These are phyloP conservation scores for Dicorynia guianensis DNA, from an alignment of 306 rosid genomes.

Conservation along the genomic window DNA sequence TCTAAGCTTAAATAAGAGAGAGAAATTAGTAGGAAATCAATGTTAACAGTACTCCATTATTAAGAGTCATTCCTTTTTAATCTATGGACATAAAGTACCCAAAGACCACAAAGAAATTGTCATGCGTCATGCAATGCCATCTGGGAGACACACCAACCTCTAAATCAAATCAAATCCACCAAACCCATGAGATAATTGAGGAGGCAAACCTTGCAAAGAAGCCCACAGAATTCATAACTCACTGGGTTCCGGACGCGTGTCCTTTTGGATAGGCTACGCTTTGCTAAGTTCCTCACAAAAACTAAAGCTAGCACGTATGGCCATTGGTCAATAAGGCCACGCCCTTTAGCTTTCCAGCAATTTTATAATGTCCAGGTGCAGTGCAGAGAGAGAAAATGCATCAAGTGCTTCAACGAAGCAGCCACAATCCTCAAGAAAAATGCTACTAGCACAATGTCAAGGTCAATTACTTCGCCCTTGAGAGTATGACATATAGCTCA, in stretches of 20 bases:
- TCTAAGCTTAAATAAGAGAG: too few relatives aligned
- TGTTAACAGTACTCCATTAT: too few relatives aligned
- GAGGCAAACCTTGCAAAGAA: background rate
- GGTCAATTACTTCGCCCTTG: too few relatives aligned
- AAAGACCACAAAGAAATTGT: background rate
- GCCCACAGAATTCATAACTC: conserved; percentile 28
- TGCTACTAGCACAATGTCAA: too few relatives aligned
- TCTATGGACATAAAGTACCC: too few relatives aligned
- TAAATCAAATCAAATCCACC: background rate
- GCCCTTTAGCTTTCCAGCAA: background rate
- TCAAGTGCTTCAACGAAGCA: too few relatives aligned
- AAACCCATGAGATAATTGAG: background rate
- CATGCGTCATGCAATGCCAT: background rate
- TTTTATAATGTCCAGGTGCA: conserved; percentile 9
- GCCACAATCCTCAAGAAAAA: background rate
- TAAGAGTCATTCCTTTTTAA: too few relatives aligned
- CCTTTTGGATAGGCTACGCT: background rate
- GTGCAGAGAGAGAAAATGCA: background rate
- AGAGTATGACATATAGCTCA: too few relatives aligned
- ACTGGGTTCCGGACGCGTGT: conserved; percentile 27
- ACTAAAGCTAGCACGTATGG: background rate
- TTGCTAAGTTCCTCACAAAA: background rate
- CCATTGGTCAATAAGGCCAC: background rate
- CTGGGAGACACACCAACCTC: background rate
- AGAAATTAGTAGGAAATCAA: too few relatives aligned